A percentile compares a stretch with the other conserved stretches of the same genome.
These are phyloP conservation scores for Hibiscus trionum DNA, from an alignment of 345 rosid species.

Conservation along the genomic window DNA sequence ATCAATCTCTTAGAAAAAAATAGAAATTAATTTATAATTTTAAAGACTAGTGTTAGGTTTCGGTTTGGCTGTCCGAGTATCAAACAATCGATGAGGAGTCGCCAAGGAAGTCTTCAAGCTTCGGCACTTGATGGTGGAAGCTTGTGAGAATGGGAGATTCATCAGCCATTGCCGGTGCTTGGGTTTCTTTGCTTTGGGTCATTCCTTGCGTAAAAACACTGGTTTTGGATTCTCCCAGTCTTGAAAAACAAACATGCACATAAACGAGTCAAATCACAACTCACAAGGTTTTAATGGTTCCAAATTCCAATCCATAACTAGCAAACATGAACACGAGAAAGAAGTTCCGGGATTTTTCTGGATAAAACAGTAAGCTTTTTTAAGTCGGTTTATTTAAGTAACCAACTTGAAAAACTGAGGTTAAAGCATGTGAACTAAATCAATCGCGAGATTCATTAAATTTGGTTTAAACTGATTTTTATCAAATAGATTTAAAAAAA, in stretches of 20 bases:
- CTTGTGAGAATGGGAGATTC: slow-evolving; percentile 40
- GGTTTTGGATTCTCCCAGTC: slow-evolving; percentile 57
- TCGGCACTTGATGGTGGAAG: slow-evolving; percentile 49
- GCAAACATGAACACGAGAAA: not conserved
- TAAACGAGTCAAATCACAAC: not conserved
- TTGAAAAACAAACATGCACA: slow-evolving; percentile 11
- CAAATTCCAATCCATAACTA: too few species aligned
- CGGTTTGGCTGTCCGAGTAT: slow-evolving; percentile 61
- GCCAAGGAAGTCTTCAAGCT: slow-evolving; percentile 86
- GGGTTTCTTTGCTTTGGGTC: slow-evolving; percentile 23
- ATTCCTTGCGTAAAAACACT: slow-evolving; percentile 28
- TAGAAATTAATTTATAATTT: too few species aligned
- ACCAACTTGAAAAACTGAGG: not conserved
- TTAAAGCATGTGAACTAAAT: not conserved
- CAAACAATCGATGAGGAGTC: slow-evolving; percentile 65
- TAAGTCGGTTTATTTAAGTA: not conserved
- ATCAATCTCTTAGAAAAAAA: too few species aligned
- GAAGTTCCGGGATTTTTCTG: not conserved
- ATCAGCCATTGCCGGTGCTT: slow-evolving; percentile 37
- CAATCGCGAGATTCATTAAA: too few species aligned
- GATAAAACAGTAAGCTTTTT: not conserved
- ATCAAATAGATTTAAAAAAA: too few species aligned
- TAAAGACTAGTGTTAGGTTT: slow-evolving; percentile 79
- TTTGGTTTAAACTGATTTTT: too few species aligned
- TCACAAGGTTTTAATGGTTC: not conserved